These are phyloP conservation scores for Candida pseudoglaebosa DNA, from an alignment of 805 yeast species.

Conservation along the genomic window DNA sequence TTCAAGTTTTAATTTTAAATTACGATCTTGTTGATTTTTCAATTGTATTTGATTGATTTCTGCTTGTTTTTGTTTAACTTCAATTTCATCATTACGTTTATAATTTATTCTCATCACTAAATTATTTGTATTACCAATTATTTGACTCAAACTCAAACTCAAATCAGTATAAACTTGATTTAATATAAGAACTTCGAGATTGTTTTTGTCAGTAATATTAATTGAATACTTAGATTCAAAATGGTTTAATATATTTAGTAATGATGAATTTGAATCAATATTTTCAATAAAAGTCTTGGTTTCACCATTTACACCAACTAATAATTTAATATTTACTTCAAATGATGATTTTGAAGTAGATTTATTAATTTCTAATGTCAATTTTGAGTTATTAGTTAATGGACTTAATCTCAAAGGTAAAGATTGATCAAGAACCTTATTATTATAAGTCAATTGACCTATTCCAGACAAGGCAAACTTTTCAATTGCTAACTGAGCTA, in stretches of 20 bases:
- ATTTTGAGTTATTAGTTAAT: conserved; percentile 31
- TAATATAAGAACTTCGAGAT: conserved; percentile 1
- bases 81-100: conserved; percentile 9
- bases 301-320: conserved; percentile 5
- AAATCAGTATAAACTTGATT: conserved; percentile 3
- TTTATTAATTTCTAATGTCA: conserved; percentile 17
- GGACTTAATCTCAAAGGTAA: conserved; percentile 30
- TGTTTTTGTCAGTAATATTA: not conserved
- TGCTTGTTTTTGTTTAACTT: conserved; percentile 19
- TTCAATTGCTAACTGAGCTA: conserved; percentile 17
- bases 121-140: conserved; percentile 20
- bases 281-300: conserved; percentile 1
- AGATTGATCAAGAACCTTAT: conserved; percentile 27
- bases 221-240: conserved; percentile 4
- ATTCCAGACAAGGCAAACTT: conserved; percentile 21
- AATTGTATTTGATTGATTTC: conserved; percentile 16
- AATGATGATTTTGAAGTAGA: not conserved
- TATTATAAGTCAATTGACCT: conserved; percentile 26
- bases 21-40: conserved; percentile 14
- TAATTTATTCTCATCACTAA: conserved; percentile 23
- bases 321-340: conserved; percentile 17
- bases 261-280: conserved; percentile 1
- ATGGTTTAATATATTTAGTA: conserved; percentile 3
- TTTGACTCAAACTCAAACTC: conserved; percentile 9
- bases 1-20: conserved; percentile 6